Evolutionary conservation across 169 alveolate genomes (phyloP), one percentile per base, ranked within the genome.

Genomic region (Plasmodium gonderi): DNA sequence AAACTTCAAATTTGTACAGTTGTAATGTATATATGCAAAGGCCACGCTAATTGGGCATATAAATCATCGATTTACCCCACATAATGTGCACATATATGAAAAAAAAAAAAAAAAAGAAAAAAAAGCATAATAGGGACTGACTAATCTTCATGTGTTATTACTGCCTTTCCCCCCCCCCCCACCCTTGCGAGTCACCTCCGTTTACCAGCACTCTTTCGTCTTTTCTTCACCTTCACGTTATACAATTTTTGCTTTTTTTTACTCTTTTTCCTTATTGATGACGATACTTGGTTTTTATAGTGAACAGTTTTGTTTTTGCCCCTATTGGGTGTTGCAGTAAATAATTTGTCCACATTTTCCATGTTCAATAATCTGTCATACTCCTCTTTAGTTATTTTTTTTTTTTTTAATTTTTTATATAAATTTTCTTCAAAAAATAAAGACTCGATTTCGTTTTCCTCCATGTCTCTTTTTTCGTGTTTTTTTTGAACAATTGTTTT

Each of bases 401-500:
- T 82, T 82, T 82, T 82, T 83, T 83, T 83, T 69, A 83, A 72
- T 47, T 83, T 83, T 69, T 83, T 83, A 44, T 69, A 83, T 17
- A 83, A 69, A 5, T 69, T 83, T 68, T 83, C 92, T 83, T 83
- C 92, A 72, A 45, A 83, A 49, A 83, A 72, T 69, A 83, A 42
- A 4, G 82, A 68, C 17, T 83, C 92, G 44, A 83, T 83, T 83
- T 83, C 92, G 45, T 83, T 72, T 83, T 83, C 72, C 29, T 83
- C 92, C 77, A 83, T 33, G 40, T 83, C 83, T 60, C 92, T 69
- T 72, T 83, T 49, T 83, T 83, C 92, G n/a, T 49, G 92, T 83
- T 72, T 83, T 69, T 45, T 83, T 42, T 83, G 92, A 11, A 83
- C 92, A 69, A 49, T 83, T 36, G 92, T 83, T 83, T 83, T 83